Conservation (phyloP, 2,329 filamentous ascomycete species). For the Aspergillus viridinutans region DNA sequence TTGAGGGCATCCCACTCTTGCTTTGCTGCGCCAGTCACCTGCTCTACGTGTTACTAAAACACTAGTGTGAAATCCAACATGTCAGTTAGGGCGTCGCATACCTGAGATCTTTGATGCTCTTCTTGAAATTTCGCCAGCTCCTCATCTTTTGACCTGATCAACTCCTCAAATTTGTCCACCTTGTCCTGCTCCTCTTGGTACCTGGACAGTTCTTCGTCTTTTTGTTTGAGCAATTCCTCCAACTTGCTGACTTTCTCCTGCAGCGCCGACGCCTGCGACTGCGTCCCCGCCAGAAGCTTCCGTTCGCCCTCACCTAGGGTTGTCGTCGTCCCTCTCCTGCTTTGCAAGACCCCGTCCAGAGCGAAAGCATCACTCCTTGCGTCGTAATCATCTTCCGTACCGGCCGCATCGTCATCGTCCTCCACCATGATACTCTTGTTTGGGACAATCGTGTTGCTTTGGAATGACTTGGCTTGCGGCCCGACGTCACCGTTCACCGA, state of each 20-base stretch:
- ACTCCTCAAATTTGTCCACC: constrained; percentile 65
- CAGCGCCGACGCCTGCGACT: constrained; percentile 69
- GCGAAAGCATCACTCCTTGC: constrained; percentile 62
- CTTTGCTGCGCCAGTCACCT: constrained; percentile 58
- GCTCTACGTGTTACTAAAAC: constrained; percentile 4
- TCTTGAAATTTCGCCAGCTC: constrained; percentile 60
- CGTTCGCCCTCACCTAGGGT: constrained; percentile 58
- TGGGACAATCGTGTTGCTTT: constrained; percentile 92
- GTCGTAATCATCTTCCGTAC: constrained; percentile 53
- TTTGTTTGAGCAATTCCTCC: constrained; percentile 64
- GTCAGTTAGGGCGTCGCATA: constrained; percentile 19
- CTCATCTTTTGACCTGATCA: constrained; percentile 66
- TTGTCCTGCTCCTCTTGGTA: constrained; percentile 54
- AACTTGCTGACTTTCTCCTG: constrained; percentile 69
- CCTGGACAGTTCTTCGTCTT: constrained; percentile 64
- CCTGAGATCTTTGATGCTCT: constrained; percentile 49
- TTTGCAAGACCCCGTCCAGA: constrained; percentile 48
- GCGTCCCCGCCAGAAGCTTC: constrained; percentile 73
- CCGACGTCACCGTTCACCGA: constrained; percentile 63
- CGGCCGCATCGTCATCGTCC: constrained; percentile 72
- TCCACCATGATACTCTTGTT: constrained; percentile 98
- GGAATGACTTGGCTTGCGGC: constrained; percentile 82
- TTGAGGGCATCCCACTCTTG: constrained; percentile 66
- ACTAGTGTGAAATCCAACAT: not conserved
- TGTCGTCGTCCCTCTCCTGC: constrained; percentile 46